Base-by-base conservation (phyloP, 2,329 filamentous ascomycete genomes). In the Claviceps humidiphila region DNA sequence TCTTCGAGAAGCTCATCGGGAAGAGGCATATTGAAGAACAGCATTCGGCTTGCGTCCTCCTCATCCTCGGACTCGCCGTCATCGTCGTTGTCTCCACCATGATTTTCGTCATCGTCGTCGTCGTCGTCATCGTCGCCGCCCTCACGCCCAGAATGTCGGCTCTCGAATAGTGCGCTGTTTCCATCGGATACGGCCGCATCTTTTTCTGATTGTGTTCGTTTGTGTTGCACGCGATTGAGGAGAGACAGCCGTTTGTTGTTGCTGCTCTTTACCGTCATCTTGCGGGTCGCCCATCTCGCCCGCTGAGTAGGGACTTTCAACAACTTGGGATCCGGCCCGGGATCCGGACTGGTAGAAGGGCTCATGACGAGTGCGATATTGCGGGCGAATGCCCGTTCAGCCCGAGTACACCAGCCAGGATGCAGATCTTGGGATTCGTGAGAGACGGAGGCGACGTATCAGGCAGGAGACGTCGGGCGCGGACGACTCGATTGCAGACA, bases 201-300 rank as follows among this genome's bases (percentile, higher is more conserved):
- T 76, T 90, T 89, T 69, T 93, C 85, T 54, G 77, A 79, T 53
- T 70, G 71, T 56, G 73, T 71, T 61, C 75, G 72, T 63, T 79
- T 82, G 65, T 81, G 80, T 64, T 87, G 80, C 63, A 83, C 74
- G 60, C 89, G 84, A 61, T 86, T 83, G 61, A 93, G 80, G 57
- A 97, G 83, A 46, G 87, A 93, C 53, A 84, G 73, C 57, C 93
- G 83, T 75, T 96, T 97, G 65, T 80, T 77, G 59, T 77, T 75
- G 58, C 85, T 88, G 65, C 83, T 87, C 64, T 82, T 79, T 61
- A 87, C 81, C 14, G 83, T 82, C 67, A 87, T 80, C 66, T 89
- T 87, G 63, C 90, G 87, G n/a, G 93, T 97, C 17, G 93, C 91
- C 93, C 93, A 97, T 81, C 93, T 79, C 68, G 93, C 83, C 64